A percentile compares a stretch with the other conserved stretches of the same genome.
Evolutionary conservation across 148 eudicot genomes (phyloP).

Genomic region (Chenopodium formosanum): DNA sequence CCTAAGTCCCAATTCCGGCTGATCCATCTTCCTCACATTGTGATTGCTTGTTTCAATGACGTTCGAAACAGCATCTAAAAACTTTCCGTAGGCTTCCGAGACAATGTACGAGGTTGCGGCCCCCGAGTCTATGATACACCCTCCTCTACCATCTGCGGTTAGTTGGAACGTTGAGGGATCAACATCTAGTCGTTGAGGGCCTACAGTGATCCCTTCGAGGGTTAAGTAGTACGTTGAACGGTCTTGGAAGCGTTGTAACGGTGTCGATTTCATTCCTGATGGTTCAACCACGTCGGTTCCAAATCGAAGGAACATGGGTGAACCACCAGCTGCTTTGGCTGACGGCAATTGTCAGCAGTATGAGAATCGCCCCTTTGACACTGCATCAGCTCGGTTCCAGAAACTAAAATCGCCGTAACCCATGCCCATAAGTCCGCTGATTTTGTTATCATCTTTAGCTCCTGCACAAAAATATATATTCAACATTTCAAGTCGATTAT

Average conservation of each 20-base stretch:
- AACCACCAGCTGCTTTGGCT: too few relatives aligned
- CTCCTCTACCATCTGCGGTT: not conserved
- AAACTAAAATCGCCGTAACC: not conserved
- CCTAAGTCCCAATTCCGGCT: not conserved
- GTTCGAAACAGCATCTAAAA: not conserved
- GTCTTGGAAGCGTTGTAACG: not conserved
- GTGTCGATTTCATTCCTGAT: not conserved
- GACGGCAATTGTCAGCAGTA: not conserved
- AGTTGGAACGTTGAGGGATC: not conserved
- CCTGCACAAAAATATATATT: not conserved
- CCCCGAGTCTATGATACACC: constrained; percentile 13
- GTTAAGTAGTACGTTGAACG: not conserved
- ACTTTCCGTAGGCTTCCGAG: not conserved
- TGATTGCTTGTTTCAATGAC: not conserved
- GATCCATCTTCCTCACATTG: not conserved
- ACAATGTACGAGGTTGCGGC: not conserved
- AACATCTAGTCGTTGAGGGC: not conserved
- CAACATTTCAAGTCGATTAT: too few relatives aligned
- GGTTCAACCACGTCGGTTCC: not conserved
- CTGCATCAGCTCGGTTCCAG: not conserved
- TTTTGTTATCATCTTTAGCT: not conserved
- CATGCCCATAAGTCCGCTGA: constrained; percentile 15
- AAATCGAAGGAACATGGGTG: constrained; percentile 8
- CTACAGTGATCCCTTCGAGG: constrained; percentile 5
- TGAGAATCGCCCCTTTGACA: constrained; percentile 5